Percentiles rank a stretch among this genome's conserved stretches.
phyloP scores from a whole-genome alignment of 768 basidiomycete genomes.

The Lyophyllum shimeji region DNA sequence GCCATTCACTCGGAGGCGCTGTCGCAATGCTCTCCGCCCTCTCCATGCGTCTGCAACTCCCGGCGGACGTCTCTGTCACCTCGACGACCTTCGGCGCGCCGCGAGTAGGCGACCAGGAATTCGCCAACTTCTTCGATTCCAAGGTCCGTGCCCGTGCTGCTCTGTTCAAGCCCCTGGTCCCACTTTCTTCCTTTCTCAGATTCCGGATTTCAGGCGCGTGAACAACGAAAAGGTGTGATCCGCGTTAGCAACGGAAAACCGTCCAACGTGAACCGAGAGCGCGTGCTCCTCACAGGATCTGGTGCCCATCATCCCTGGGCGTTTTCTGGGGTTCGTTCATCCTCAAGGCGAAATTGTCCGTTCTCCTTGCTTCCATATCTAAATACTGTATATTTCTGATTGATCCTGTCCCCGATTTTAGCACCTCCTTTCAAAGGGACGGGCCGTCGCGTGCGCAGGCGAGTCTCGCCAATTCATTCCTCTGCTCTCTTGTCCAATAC shows the following conservation, averaged over 20 bases:
- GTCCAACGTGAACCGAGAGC: too few species aligned
- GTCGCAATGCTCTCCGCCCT: constrained; percentile 42
- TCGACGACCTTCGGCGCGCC: constrained; percentile 38
- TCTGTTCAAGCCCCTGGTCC: background rate
- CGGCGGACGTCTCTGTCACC: constrained; percentile 28
- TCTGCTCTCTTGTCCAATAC: background rate
- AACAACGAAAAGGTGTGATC: constrained; percentile 23
- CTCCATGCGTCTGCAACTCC: constrained; percentile 35
- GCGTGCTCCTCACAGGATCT: constrained; percentile 28
- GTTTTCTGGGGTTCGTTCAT: constrained; percentile 42
- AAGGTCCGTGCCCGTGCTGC: constrained; percentile 23
- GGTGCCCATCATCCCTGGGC: constrained; percentile 48
- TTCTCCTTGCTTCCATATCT: background rate
- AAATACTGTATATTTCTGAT: background rate
- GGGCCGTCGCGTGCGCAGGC: constrained; percentile 38
- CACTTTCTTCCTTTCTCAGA: constrained; percentile 6
- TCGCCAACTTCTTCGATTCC: constrained; percentile 36
- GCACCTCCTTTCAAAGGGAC: constrained; percentile 16
- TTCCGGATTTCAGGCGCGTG: constrained; percentile 25
- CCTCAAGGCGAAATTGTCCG: constrained; percentile 34
- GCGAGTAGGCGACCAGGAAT: constrained; percentile 38
- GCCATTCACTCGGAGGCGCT: constrained; percentile 43
- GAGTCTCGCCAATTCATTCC: background rate
- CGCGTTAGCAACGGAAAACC: background rate
- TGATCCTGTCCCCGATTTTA: constrained; percentile 1